Conservation (phyloP, 2,329 filamentous ascomycete genomes). For the Xylariales sp. region DNA sequence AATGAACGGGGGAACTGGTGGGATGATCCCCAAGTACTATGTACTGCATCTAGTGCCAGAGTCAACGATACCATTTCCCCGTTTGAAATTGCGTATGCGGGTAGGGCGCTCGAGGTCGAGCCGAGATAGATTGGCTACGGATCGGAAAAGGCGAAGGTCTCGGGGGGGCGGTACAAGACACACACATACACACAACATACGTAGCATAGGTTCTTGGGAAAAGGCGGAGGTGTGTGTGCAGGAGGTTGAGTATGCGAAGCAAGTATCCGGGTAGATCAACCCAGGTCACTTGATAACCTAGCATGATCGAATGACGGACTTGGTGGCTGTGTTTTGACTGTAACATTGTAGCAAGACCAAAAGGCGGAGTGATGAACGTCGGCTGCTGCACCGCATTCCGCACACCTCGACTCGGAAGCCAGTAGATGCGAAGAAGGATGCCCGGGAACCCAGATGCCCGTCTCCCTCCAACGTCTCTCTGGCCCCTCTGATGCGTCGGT, state of each 20-base stretch:
- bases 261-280: constrained; percentile 21
- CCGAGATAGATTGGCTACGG: constrained; percentile 24
- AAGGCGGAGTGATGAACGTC: constrained; percentile 28
- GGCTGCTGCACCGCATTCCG: constrained; percentile 18
- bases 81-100: constrained; percentile 19
- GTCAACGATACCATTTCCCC: constrained; percentile 13
- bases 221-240: constrained; percentile 17
- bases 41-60: background rate
- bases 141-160: constrained; percentile 19
- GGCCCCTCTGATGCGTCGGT: constrained; percentile 15
- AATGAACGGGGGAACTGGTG: constrained; percentile 18
- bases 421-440: constrained; percentile 24
- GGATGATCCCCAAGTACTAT: constrained; percentile 1
- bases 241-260: constrained; percentile 9
- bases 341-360: constrained; percentile 17
- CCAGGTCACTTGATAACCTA: constrained; percentile 2
- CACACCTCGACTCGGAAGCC: constrained; percentile 7
- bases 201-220: background rate
- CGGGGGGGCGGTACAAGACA: constrained; percentile 23
- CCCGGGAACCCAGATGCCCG: constrained; percentile 17
- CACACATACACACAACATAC: background rate
- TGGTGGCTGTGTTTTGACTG: constrained; percentile 25
- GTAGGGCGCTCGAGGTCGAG: constrained; percentile 20
- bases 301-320: constrained; percentile 10
- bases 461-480: constrained; percentile 4